Evolutionary conservation across 768 basidiomycete genomes (phyloP).

Genomic region (Mycena albidolilacea): DNA sequence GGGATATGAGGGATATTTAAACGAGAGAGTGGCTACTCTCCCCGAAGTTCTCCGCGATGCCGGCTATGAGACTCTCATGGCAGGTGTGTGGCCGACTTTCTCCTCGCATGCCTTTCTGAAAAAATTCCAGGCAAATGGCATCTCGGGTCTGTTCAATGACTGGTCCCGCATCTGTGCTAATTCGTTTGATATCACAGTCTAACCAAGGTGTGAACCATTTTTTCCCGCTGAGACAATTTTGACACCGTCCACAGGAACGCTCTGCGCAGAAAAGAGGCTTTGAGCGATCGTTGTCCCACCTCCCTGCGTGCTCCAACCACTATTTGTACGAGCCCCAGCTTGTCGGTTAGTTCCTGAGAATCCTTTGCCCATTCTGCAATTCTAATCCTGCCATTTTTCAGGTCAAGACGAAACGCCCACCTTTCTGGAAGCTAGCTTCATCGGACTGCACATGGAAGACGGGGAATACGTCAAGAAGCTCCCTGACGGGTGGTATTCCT

Average conservation of each 20-base stretch:
- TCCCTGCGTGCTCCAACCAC: constrained; percentile 25
- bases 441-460: constrained; percentile 31
- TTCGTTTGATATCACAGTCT: not conserved
- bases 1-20: constrained; percentile 25
- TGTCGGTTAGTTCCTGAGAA: not conserved
- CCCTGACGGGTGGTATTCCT: constrained; percentile 24
- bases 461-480: constrained; percentile 28
- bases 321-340: constrained; percentile 27
- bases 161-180: not conserved
- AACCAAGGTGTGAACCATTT: not conserved
- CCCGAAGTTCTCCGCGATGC: constrained; percentile 24
- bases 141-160: not conserved
- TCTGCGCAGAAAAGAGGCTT: constrained; percentile 24
- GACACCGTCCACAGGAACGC: not conserved
- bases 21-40: constrained; percentile 25
- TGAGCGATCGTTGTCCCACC: constrained; percentile 17
- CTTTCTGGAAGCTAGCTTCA: constrained; percentile 25
- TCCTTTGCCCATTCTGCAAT: not conserved
- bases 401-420: constrained; percentile 23
- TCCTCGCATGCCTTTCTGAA: not conserved
- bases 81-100: not conserved
- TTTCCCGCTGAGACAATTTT: not conserved
- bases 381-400: not conserved
- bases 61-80: constrained; percentile 27
- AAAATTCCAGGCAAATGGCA: constrained; percentile 20